Conservation (phyloP, 208 protist species). For the Acanthamoeba divionensis region DNA sequence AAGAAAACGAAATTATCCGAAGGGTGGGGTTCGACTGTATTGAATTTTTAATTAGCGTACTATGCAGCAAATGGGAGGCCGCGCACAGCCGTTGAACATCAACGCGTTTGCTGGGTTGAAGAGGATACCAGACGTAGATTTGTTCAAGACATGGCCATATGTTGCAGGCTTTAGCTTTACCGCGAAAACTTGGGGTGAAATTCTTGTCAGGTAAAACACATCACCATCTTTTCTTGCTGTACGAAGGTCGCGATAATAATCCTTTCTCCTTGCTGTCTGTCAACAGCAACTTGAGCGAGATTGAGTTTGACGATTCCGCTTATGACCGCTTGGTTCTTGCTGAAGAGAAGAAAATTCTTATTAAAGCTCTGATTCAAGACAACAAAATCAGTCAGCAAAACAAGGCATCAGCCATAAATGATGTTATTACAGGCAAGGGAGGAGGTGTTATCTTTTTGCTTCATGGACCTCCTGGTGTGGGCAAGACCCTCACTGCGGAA, state of each 20-base stretch:
- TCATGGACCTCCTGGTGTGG: slow-evolving; percentile 69
- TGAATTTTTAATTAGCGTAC: too few species aligned
- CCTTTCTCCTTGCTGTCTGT: not conserved
- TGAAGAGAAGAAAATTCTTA: slow-evolving; percentile 25
- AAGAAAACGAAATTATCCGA: too few species aligned
- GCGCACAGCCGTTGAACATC: not conserved
- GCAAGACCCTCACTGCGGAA: slow-evolving; percentile 77
- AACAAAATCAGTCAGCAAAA: not conserved
- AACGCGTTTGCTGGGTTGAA: not conserved
- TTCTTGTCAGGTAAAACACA: not conserved
- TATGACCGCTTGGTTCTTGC: not conserved
- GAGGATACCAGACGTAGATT: not conserved
- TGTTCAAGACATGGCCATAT: slow-evolving; percentile 15
- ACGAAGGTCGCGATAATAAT: not conserved
- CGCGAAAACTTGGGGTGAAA: slow-evolving; percentile 25
- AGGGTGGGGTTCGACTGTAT: too few species aligned
- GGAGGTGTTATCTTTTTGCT: slow-evolving; percentile 70
- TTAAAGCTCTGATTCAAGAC: slow-evolving; percentile 22
- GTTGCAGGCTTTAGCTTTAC: slow-evolving; percentile 24
- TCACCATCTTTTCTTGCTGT: not conserved
- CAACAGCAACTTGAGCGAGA: not conserved
- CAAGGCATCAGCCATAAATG: not conserved
- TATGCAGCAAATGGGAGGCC: too few species aligned
- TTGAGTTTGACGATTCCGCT: slow-evolving; percentile 21
- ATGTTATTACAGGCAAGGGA: slow-evolving; percentile 40